Conservation (phyloP, 2,329 filamentous ascomycete species). For the Nothophoma quercina region DNA sequence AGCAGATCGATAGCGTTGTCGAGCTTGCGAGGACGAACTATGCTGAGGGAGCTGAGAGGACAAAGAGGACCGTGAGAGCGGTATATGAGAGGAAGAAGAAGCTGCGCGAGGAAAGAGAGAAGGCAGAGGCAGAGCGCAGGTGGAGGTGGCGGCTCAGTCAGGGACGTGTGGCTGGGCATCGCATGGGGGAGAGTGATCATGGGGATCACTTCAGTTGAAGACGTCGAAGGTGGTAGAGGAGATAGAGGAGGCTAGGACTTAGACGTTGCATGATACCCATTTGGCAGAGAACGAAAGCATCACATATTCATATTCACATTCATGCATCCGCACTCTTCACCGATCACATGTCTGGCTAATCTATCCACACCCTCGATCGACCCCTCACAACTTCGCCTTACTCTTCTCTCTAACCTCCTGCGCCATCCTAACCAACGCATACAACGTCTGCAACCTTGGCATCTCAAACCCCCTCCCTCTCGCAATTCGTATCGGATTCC, state of each 20-base stretch:
- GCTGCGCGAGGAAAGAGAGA: slow-evolving; percentile 63
- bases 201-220: slow-evolving; percentile 70
- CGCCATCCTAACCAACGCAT: slow-evolving; percentile 70
- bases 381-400: slow-evolving; percentile 22
- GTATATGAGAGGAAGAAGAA: slow-evolving; percentile 93
- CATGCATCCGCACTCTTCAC: no score
- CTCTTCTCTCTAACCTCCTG: slow-evolving; percentile 61
- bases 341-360: no score
- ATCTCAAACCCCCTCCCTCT: slow-evolving; percentile 68
- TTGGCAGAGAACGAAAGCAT: slow-evolving; percentile 18
- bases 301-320: neutral
- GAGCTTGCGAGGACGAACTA: slow-evolving; percentile 86
- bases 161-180: slow-evolving; percentile 60
- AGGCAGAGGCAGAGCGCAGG: slow-evolving; percentile 47
- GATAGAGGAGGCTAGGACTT: neutral
- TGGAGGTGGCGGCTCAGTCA: slow-evolving; percentile 53
- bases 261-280: slow-evolving; percentile 14
- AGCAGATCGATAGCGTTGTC: slow-evolving; percentile 87
- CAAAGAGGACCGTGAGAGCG: slow-evolving; percentile 78
- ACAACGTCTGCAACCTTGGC: slow-evolving; percentile 71
- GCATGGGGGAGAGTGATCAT: slow-evolving; percentile 62
- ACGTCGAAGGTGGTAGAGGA: neutral
- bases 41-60: slow-evolving; percentile 78
- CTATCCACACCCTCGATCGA: neutral
- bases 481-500: slow-evolving; percentile 73